Evolutionary conservation across 306 rosid genomes (phyloP).

Genomic region (Pyrus communis): DNA sequence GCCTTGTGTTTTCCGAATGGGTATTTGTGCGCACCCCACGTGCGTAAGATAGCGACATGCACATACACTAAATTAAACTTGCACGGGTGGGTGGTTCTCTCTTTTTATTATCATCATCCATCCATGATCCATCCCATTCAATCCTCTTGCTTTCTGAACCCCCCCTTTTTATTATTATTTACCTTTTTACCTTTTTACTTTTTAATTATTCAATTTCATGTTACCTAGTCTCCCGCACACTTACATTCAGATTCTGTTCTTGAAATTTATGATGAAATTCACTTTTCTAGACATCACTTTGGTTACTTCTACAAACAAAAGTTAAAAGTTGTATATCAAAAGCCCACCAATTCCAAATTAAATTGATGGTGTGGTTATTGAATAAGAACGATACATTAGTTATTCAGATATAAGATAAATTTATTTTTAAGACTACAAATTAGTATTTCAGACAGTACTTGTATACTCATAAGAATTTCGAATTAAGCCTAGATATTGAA

Average conservation of each 20-base stretch:
- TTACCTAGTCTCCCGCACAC: not conserved
- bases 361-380: no score
- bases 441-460: not conserved
- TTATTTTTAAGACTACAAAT: no score
- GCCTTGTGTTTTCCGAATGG: conserved; percentile 34
- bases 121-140: not conserved
- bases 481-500: not conserved
- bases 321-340: not conserved
- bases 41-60: conserved; percentile 48
- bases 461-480: not conserved
- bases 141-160: conserved; percentile 21
- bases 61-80: conserved; percentile 28
- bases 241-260: not conserved
- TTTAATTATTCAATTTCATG: not conserved
- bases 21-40: conserved; percentile 48
- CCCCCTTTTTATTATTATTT: not conserved
- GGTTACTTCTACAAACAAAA: not conserved
- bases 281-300: not conserved
- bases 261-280: not conserved
- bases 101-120: not conserved
- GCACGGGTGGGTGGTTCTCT: conserved; percentile 57
- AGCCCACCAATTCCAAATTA: not conserved
- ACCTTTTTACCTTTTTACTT: not conserved
- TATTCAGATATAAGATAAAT: no score
- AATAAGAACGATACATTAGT: no score